Evolutionary conservation across 345 rosid genomes (phyloP).

Genomic region (Brassica nigra): DNA sequence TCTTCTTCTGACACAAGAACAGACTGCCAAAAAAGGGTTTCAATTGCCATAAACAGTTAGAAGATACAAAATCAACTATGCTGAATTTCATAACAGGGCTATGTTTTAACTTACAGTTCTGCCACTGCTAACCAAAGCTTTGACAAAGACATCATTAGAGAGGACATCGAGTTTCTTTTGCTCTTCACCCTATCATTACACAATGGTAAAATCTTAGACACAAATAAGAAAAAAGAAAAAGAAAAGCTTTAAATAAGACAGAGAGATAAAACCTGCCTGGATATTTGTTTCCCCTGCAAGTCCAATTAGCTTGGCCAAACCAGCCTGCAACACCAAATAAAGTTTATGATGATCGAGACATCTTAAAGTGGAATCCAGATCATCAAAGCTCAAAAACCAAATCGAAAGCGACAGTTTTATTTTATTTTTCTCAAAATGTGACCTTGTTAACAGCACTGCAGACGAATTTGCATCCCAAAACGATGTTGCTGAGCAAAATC

Average conservation of each 20-base stretch:
- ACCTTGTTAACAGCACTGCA: conserved; percentile 97
- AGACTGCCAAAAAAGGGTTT: conserved; percentile 50
- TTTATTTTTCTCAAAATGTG: not conserved
- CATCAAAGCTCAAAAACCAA: conserved; percentile 13
- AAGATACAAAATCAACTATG: not conserved
- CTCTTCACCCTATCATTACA: conserved; percentile 73
- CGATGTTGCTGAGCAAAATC: conserved; percentile 89
- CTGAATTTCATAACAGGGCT: too few relatives aligned
- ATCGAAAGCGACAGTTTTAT: conserved; percentile 24
- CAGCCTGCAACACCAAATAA: conserved; percentile 63
- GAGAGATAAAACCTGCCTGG: conserved; percentile 55
- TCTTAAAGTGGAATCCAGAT: conserved; percentile 12
- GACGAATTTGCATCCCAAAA: conserved; percentile 97
- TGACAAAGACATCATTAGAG: conserved; percentile 89
- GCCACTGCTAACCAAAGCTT: conserved; percentile 95
- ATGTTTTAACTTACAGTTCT: conserved; percentile 66
- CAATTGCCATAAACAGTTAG: not conserved
- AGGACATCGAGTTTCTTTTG: conserved; percentile 98
- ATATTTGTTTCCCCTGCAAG: conserved; percentile 97
- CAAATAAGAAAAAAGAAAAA: not conserved
- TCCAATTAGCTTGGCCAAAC: conserved; percentile 91
- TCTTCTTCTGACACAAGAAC: conserved; percentile 98
- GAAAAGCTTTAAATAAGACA: not conserved
- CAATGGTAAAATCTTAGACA: conserved; percentile 24
- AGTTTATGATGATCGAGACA: conserved; percentile 8